phyloP scores from a whole-genome alignment of 768 basidiomycete genomes.

The Thelephora ganbajun region DNA sequence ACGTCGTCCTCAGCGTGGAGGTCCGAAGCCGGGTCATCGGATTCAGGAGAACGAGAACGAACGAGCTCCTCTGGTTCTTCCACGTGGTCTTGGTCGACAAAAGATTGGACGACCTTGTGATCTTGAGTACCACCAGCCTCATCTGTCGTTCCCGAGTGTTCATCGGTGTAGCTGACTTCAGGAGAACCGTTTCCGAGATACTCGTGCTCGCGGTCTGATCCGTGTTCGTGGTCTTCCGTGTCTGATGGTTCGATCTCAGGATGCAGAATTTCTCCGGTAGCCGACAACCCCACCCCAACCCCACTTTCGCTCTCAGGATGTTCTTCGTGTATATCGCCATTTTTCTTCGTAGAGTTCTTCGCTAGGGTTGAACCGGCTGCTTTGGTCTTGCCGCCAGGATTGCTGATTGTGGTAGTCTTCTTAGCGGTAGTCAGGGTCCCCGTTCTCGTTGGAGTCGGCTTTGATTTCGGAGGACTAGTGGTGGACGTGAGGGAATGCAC shows the following conservation, averaged over 20 bases:
- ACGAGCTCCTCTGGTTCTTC: conserved; percentile 6
- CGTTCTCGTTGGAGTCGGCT: conserved; percentile 7
- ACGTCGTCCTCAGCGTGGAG: conserved; percentile 4
- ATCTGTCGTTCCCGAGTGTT: conserved; percentile 9
- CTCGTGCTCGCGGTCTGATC: conserved; percentile 8
- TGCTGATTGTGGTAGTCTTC: conserved; percentile 17
- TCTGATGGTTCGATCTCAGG: background rate
- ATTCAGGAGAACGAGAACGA: background rate
- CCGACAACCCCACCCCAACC: conserved; percentile 2
- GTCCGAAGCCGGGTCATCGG: conserved; percentile 2
- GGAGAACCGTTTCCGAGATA: conserved; percentile 9
- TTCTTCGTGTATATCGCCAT: conserved; percentile 5
- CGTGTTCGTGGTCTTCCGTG: conserved; percentile 1
- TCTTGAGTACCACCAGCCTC: conserved; percentile 3
- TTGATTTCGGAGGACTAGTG: conserved; percentile 5
- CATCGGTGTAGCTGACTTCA: conserved; percentile 14
- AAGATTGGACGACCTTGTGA: background rate
- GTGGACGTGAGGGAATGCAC: conserved; percentile 6
- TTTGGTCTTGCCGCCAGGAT: conserved; percentile 13
- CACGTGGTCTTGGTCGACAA: background rate
- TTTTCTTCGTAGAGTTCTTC: conserved; percentile 12
- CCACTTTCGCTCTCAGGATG: conserved; percentile 12
- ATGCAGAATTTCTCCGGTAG: background rate
- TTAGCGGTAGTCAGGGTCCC: conserved; percentile 12
- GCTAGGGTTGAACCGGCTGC: conserved; percentile 15